Percentiles rank a stretch among this genome's conserved stretches.
These are phyloP conservation scores for Cadophora sp. DNA, from an alignment of 2,329 filamentous ascomycete genomes.

Conservation along the genomic window DNA sequence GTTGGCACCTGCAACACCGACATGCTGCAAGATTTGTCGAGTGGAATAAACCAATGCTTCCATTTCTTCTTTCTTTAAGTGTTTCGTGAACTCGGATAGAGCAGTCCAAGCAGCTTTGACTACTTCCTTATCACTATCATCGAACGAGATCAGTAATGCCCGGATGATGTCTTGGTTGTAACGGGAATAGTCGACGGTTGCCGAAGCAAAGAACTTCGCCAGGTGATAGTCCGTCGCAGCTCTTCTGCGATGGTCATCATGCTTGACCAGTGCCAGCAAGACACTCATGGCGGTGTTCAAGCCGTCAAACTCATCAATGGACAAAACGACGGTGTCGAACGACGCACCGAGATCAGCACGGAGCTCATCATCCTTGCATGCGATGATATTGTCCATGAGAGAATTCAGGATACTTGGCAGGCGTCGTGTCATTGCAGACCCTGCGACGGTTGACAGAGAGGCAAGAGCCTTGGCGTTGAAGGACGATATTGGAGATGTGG, in stretches of 20 bases:
- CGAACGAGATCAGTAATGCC: constrained; percentile 88
- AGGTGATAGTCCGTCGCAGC: constrained; percentile 80
- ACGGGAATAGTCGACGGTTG: constrained; percentile 87
- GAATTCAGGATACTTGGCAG: constrained; percentile 91
- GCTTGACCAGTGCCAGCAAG: constrained; percentile 84
- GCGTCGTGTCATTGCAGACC: constrained; percentile 87
- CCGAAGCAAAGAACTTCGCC: constrained; percentile 81
- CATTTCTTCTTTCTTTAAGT: constrained; percentile 96
- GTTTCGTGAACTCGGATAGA: constrained; percentile 85
- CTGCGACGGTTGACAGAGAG: constrained; percentile 90
- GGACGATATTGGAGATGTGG: constrained; percentile 85
- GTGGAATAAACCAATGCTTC: constrained; percentile 89
- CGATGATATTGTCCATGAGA: constrained; percentile 90
- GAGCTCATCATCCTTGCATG: constrained; percentile 75
- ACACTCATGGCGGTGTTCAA: constrained; percentile 96
- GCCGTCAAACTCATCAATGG: constrained; percentile 95
- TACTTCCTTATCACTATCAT: constrained; percentile 82
- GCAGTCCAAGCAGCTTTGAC: constrained; percentile 91
- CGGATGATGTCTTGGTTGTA: constrained; percentile 97
- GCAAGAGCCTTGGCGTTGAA: constrained; percentile 97
- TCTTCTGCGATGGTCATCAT: constrained; percentile 88
- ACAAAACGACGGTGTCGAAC: constrained; percentile 88
- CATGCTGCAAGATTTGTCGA: constrained; percentile 82
- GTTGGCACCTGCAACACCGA: constrained; percentile 85
- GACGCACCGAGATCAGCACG: constrained; percentile 76